Conservation (phyloP, 139 green algal species). For the Chlorella sp. region DNA sequence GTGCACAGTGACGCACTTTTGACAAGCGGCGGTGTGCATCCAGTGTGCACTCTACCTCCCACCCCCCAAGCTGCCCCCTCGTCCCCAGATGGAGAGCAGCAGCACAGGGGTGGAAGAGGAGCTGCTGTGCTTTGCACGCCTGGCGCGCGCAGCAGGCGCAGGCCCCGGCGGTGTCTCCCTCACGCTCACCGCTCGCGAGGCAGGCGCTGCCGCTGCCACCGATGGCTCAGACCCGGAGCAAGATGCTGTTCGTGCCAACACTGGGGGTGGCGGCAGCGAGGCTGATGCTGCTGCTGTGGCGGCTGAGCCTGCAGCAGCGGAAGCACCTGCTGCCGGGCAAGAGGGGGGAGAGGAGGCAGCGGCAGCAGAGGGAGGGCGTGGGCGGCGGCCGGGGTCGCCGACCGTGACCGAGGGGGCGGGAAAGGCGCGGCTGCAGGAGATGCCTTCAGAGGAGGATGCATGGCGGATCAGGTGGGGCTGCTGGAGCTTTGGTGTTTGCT, state of each 20-base stretch:
- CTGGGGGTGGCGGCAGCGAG: neutral
- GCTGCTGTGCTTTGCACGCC: conserved; percentile 13
- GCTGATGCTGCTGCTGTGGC: neutral
- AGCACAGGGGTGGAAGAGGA: neutral
- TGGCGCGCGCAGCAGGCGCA: neutral
- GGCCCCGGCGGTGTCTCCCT: neutral
- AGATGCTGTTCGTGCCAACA: neutral
- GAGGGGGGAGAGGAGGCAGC: neutral
- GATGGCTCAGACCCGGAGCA: conserved; percentile 13
- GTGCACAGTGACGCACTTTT: too few relatives aligned
- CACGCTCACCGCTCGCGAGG: neutral
- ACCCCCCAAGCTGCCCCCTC: too few relatives aligned
- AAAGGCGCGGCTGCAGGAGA: neutral
- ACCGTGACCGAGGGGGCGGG: neutral
- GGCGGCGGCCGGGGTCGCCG: neutral
- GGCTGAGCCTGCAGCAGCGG: neutral
- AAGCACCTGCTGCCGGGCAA: neutral
- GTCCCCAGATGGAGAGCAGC: conserved; percentile 4
- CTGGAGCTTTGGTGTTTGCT: too few relatives aligned
- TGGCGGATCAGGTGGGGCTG: conserved; percentile 12
- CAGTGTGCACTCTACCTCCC: too few relatives aligned
- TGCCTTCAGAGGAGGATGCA: conserved; percentile 14
- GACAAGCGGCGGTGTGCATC: too few relatives aligned
- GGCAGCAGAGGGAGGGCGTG: neutral
- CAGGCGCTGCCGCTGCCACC: neutral